A percentile compares a stretch with the other conserved stretches of the same genome.
Conservation (phyloP, 805 yeast genomes). For the Blastobotrys chiropterorum region DNA sequence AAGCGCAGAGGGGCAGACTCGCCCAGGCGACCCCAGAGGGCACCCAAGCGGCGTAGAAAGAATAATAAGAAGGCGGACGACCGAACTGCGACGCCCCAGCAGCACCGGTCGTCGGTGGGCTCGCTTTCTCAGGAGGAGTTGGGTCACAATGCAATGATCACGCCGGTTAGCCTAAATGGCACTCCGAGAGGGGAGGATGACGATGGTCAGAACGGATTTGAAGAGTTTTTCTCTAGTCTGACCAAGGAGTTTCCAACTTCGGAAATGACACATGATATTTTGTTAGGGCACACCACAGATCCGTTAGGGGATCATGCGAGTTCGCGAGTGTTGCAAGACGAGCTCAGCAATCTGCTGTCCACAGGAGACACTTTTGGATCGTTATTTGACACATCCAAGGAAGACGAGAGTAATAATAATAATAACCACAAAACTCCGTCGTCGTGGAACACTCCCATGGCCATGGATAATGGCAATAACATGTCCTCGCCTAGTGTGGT, state of each 20-base stretch:
- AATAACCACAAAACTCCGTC: background rate
- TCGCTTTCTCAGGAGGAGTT: background rate
- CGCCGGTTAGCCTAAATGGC: background rate
- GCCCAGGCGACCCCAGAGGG: background rate
- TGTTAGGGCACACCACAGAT: background rate
- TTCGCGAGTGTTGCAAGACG: conserved; percentile 11
- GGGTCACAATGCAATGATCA: background rate
- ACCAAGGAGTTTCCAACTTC: background rate
- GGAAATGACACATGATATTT: background rate
- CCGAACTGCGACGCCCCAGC: background rate
- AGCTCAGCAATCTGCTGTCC: conserved; percentile 13
- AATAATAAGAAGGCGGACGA: background rate
- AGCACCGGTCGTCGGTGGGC: background rate
- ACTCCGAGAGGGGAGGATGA: background rate
- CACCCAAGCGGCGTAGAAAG: background rate
- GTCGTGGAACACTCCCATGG: background rate
- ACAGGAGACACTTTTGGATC: conserved; percentile 6
- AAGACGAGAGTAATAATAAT: too few relatives aligned
- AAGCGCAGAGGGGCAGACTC: background rate
- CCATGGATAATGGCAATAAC: background rate
- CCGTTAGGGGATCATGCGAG: background rate
- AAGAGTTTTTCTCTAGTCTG: background rate
- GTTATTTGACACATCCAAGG: background rate
- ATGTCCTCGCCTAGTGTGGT: background rate
- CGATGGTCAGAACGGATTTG: background rate